These are phyloP conservation scores for Mucor circinelloides DNA, from an alignment of 371 early-diverging fungal genomes.

Conservation along the genomic window DNA sequence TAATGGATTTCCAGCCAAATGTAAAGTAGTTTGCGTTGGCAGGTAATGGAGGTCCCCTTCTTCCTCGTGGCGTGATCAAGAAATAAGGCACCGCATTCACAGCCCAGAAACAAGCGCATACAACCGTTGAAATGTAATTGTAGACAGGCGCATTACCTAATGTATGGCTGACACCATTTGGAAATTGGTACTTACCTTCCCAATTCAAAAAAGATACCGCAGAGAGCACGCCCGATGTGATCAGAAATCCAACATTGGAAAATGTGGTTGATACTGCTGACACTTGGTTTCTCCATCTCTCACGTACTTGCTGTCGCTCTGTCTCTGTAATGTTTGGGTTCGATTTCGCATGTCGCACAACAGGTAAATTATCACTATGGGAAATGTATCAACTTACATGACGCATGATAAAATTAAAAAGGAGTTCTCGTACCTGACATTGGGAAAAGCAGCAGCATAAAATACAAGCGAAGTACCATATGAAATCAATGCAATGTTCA, in stretches of 20 bases:
- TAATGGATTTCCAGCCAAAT: slow-evolving; percentile 38
- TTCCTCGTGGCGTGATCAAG: slow-evolving; percentile 24
- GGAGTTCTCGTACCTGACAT: slow-evolving; percentile 28
- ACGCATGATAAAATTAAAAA: background rate
- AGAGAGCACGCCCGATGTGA: slow-evolving; percentile 36
- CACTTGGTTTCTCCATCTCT: slow-evolving; percentile 51
- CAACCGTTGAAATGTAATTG: slow-evolving; percentile 41
- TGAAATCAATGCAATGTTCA: slow-evolving; percentile 41
- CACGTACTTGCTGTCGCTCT: slow-evolving; percentile 26
- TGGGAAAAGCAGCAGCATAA: slow-evolving; percentile 56
- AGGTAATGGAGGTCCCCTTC: slow-evolving; percentile 40
- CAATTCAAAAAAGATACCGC: slow-evolving; percentile 39
- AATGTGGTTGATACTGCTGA: slow-evolving; percentile 45
- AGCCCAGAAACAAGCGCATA: slow-evolving; percentile 42
- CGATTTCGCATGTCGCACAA: slow-evolving; percentile 38
- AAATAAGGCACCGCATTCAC: slow-evolving; percentile 46
- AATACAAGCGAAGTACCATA: slow-evolving; percentile 53
- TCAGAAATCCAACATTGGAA: slow-evolving; percentile 45
- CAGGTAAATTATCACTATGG: slow-evolving; percentile 48
- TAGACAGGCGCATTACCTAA: slow-evolving; percentile 50
- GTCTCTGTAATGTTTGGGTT: slow-evolving; percentile 22
- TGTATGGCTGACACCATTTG: slow-evolving; percentile 13
- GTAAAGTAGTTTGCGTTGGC: slow-evolving; percentile 31
- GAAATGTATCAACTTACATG: background rate
- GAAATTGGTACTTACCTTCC: slow-evolving; percentile 31